Evolutionary conservation across 768 basidiomycete species (phyloP).

Genomic region (Podaxis sp.): DNA sequence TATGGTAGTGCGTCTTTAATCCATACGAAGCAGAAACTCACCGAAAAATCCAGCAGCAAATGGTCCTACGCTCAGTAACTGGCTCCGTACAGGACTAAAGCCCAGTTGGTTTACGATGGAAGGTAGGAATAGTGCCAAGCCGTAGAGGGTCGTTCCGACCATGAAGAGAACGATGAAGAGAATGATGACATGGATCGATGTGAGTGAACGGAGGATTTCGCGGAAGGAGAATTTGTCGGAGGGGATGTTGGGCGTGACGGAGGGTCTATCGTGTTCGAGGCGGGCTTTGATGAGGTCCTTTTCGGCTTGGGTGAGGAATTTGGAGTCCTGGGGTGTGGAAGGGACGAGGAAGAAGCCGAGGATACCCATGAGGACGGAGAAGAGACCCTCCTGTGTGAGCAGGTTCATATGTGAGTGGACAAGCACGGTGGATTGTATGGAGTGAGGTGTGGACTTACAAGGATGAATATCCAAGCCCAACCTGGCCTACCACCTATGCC

Average conservation of each 20-base stretch:
- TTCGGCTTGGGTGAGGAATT: slow-evolving; percentile 25
- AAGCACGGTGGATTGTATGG: no score
- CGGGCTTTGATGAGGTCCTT: slow-evolving; percentile 30
- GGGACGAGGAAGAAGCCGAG: slow-evolving; percentile 35
- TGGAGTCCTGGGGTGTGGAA: slow-evolving; percentile 25
- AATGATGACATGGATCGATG: slow-evolving; percentile 30
- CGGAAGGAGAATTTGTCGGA: slow-evolving; percentile 26
- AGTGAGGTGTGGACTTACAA: slow-evolving; percentile 15
- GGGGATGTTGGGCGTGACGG: slow-evolving; percentile 16
- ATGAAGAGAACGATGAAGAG: slow-evolving; percentile 31
- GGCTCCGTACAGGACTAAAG: slow-evolving; percentile 26
- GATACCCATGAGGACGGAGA: slow-evolving; percentile 45
- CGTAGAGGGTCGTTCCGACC: slow-evolving; percentile 30
- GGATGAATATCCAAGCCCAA: slow-evolving; percentile 40
- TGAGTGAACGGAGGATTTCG: slow-evolving; percentile 26
- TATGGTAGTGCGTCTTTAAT: neutral
- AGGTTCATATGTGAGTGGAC: neutral
- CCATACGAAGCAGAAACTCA: slow-evolving; percentile 12
- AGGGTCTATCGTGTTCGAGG: slow-evolving; percentile 29
- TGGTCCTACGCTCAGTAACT: slow-evolving; percentile 33
- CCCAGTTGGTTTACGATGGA: slow-evolving; percentile 34
- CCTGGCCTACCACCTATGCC: slow-evolving; percentile 45
- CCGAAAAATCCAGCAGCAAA: slow-evolving; percentile 32
- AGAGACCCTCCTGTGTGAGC: slow-evolving; percentile 35
- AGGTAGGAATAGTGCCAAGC: slow-evolving; percentile 31